Conservation (phyloP, 139 green algal genomes). For the Chlorella vulgaris region DNA sequence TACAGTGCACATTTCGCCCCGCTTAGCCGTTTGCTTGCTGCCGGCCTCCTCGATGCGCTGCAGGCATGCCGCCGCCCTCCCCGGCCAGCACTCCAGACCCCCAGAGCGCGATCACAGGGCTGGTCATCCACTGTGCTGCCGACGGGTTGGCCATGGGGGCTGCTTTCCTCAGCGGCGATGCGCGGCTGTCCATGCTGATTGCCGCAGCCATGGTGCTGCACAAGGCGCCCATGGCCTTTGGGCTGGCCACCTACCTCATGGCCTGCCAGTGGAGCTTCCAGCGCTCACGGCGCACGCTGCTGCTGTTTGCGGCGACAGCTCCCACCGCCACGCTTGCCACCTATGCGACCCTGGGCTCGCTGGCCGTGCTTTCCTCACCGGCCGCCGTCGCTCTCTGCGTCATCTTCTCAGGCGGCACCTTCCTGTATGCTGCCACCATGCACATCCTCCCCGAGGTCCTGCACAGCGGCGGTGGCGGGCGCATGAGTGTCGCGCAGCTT, state of each 20-base stretch:
- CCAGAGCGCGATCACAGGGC: constrained; percentile 41
- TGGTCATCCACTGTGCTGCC: constrained; percentile 61
- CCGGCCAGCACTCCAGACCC: background rate
- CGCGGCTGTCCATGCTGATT: constrained; percentile 48
- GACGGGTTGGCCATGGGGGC: constrained; percentile 71
- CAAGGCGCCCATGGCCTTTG: constrained; percentile 71
- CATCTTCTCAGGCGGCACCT: constrained; percentile 70
- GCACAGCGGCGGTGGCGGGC: background rate
- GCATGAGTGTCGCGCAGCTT: constrained; percentile 17
- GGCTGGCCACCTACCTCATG: constrained; percentile 61
- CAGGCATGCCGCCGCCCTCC: background rate
- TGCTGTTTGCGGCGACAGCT: constrained; percentile 44
- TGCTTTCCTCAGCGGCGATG: constrained; percentile 46
- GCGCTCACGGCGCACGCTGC: constrained; percentile 30
- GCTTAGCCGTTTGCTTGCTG: background rate
- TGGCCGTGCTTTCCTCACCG: constrained; percentile 32
- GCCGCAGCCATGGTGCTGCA: constrained; percentile 34
- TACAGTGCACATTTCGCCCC: too few relatives aligned
- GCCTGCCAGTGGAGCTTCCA: constrained; percentile 40
- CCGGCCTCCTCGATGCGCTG: too few relatives aligned
- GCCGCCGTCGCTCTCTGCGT: constrained; percentile 34
- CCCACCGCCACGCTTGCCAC: constrained; percentile 53
- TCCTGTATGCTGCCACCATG: constrained; percentile 66
- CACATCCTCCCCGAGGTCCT: constrained; percentile 69
- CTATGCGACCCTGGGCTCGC: constrained; percentile 36